These are phyloP conservation scores for Tetracladium marchalianum DNA, from an alignment of 495 filamentous ascomycete species.

Conservation along the genomic window DNA sequence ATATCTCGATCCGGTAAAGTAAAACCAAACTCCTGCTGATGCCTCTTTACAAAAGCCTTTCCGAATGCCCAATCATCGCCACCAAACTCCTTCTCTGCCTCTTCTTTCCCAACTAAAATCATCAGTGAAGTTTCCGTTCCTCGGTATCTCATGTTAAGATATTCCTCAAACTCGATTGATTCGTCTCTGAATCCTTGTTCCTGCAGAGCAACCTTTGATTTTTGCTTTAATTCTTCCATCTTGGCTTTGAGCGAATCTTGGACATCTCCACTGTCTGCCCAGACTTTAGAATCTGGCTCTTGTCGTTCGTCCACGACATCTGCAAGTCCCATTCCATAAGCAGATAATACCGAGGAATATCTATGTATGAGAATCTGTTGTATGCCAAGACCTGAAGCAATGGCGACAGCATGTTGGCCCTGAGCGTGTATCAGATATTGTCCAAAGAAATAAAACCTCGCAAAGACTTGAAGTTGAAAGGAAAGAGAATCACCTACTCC, in stretches of 20 bases:
- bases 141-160: conserved; percentile 81
- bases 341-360: conserved; percentile 90
- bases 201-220: conserved; percentile 50
- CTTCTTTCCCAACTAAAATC: conserved; percentile 56
- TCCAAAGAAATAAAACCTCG: too few relatives aligned
- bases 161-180: conserved; percentile 74
- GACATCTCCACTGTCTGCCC: conserved; percentile 31
- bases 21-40: conserved; percentile 93
- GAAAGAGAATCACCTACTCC: conserved; percentile 28
- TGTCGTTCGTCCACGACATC: conserved; percentile 92
- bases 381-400: conserved; percentile 83
- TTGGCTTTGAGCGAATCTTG: conserved; percentile 41
- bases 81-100: conserved; percentile 44
- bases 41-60: conserved; percentile 73
- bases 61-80: conserved; percentile 70
- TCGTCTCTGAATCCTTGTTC: conserved; percentile 68
- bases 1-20: conserved; percentile 82
- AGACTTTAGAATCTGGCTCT: conserved; percentile 79
- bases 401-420: conserved; percentile 93
- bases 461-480: too few relatives aligned
- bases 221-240: conserved; percentile 57
- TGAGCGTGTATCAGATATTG: too few relatives aligned
- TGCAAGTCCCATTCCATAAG: conserved; percentile 93
- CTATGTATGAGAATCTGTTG: conserved; percentile 79
- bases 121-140: conserved; percentile 84